Percentiles rank a stretch among this genome's conserved stretches.
phyloP scores from a whole-genome alignment of 2,329 filamentous ascomycete genomes.

The Tothia fuscella region DNA sequence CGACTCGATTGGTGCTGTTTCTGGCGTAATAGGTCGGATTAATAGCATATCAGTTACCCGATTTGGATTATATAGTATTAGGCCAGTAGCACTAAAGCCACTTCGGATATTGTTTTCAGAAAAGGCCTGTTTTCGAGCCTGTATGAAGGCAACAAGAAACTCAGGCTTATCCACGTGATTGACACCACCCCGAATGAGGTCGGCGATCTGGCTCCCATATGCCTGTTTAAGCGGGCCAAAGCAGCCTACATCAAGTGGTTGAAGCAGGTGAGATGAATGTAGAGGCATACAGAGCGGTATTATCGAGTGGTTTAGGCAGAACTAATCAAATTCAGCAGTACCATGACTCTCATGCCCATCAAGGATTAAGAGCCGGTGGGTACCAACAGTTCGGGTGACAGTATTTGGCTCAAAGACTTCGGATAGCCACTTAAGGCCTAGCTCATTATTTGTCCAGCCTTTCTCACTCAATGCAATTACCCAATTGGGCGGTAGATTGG shows the following conservation, averaged over 20 bases:
- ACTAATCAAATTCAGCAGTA: constrained; percentile 23
- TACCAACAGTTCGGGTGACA: too few species aligned
- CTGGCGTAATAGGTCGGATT: too few species aligned
- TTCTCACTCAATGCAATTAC: constrained; percentile 7
- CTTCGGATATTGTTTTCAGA: not conserved
- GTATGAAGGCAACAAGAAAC: not conserved
- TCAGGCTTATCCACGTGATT: constrained; percentile 1
- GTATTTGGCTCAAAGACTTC: constrained; percentile 4
- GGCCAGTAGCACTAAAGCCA: not conserved
- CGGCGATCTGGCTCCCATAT: constrained; percentile 23
- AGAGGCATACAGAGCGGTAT: constrained; percentile 27
- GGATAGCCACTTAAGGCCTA: constrained; percentile 9
- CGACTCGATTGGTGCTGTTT: not conserved
- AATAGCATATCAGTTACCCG: too few species aligned
- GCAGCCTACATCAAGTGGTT: constrained; percentile 28
- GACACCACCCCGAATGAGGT: too few species aligned
- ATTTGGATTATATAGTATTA: not conserved
- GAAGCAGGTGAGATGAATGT: too few species aligned
- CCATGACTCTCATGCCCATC: constrained; percentile 27
- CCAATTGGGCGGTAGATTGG: constrained; percentile 10
- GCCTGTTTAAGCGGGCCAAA: constrained; percentile 25
- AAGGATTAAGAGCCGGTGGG: constrained; percentile 27
- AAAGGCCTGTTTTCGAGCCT: constrained; percentile 3
- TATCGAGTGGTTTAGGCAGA: constrained; percentile 26
- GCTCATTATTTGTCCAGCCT: constrained; percentile 11